Evolutionary conservation across 2,329 filamentous ascomycete genomes (phyloP).

Genomic region (Periconia digitata): DNA sequence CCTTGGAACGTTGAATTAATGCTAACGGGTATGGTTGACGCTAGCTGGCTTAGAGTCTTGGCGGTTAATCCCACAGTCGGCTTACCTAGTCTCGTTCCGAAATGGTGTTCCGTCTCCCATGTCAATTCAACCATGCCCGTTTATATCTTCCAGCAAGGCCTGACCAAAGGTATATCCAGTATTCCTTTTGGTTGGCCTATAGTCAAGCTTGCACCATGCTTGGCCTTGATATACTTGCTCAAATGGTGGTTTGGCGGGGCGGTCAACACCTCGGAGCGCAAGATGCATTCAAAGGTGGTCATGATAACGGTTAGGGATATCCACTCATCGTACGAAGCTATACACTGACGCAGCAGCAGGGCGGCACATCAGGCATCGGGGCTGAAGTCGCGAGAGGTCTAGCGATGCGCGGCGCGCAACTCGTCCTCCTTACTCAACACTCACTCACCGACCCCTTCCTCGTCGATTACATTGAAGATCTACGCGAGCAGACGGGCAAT

Average conservation of each 20-base stretch:
- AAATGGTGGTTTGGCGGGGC: constrained; percentile 81
- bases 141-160: constrained; percentile 57
- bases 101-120: constrained; percentile 10
- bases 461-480: constrained; percentile 86
- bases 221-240: constrained; percentile 56
- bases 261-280: constrained; percentile 71
- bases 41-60: constrained; percentile 16
- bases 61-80: constrained; percentile 7
- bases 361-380: constrained; percentile 91
- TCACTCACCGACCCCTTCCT: constrained; percentile 83
- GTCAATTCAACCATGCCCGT: constrained; percentile 58
- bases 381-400: constrained; percentile 73
- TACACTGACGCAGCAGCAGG: constrained; percentile 48
- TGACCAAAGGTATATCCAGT: constrained; percentile 56
- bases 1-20: no score
- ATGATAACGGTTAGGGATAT: constrained; percentile 72
- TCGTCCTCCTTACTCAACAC: constrained; percentile 85
- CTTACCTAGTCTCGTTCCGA: constrained; percentile 19
- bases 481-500: constrained; percentile 76
- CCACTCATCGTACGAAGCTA: neutral
- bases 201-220: constrained; percentile 55
- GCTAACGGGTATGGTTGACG: neutral
- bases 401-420: constrained; percentile 80
- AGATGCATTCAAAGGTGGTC: constrained; percentile 91
- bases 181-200: constrained; percentile 57